phyloP scores from a whole-genome alignment of 768 basidiomycete genomes.

The Amanita pallidorosea region DNA sequence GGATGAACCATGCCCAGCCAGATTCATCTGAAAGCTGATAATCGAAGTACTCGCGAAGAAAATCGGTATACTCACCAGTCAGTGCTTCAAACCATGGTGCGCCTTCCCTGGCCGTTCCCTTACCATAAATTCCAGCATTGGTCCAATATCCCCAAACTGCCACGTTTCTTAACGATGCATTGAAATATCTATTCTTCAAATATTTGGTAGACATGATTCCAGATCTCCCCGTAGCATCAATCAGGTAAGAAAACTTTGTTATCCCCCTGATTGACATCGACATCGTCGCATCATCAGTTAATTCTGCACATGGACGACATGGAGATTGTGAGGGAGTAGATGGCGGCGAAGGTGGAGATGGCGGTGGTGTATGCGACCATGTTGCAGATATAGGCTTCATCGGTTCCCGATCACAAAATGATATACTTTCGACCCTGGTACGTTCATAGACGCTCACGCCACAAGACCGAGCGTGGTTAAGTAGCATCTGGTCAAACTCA shows the following conservation, averaged over 20 bases:
- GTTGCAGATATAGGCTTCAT: constrained; percentile 38
- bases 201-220: constrained; percentile 63
- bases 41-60: background rate
- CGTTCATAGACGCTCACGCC: constrained; percentile 45
- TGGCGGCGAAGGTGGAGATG: constrained; percentile 27
- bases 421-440: constrained; percentile 38
- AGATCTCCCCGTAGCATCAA: constrained; percentile 68
- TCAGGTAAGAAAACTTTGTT: constrained; percentile 54
- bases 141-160: constrained; percentile 76
- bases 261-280: constrained; percentile 25
- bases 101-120: constrained; percentile 37
- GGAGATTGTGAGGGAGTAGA: constrained; percentile 17
- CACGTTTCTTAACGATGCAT: constrained; percentile 59
- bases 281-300: constrained; percentile 5
- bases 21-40: constrained; percentile 37
- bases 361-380: constrained; percentile 38
- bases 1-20: constrained; percentile 68
- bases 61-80: constrained; percentile 33
- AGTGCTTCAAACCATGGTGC: constrained; percentile 66
- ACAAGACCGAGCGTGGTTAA: constrained; percentile 42
- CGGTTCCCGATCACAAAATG: constrained; percentile 29
- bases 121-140: constrained; percentile 39
- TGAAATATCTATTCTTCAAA: constrained; percentile 59
- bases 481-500: constrained; percentile 49
- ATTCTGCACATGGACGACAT: constrained; percentile 7